These are phyloP conservation scores for Ophiostoma ulmi DNA, from an alignment of 2,329 filamentous ascomycete genomes.

Conservation along the genomic window DNA sequence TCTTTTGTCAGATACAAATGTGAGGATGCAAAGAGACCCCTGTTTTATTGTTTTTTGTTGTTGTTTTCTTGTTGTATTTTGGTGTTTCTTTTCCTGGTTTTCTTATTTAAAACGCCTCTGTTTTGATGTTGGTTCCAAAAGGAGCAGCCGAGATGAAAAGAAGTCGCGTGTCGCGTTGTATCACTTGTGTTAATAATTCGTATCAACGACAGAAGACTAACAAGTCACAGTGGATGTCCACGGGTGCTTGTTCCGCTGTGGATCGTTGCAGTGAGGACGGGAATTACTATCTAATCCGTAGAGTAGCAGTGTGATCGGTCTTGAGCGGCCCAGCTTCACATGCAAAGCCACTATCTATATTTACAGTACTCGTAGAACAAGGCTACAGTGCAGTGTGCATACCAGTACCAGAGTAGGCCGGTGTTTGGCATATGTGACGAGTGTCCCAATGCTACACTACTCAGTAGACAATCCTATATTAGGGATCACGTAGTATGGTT, in stretches of 20 bases:
- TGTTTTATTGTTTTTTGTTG: neutral
- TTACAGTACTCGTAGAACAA: neutral
- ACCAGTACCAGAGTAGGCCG: neutral
- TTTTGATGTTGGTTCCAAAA: conserved; percentile 1
- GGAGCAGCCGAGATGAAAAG: neutral
- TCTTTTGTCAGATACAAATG: neutral
- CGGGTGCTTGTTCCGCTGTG: neutral
- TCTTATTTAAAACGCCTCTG: neutral
- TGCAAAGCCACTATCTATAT: neutral
- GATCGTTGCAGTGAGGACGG: conserved; percentile 3
- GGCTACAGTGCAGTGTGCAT: neutral
- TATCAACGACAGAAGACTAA: neutral
- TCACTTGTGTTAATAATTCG: neutral
- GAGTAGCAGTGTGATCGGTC: neutral
- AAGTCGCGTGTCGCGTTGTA: conserved; percentile 4
- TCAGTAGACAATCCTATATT: neutral
- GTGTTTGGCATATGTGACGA: conserved; percentile 8
- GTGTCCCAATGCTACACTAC: neutral
- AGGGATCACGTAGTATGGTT: neutral
- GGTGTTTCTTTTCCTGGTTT: neutral
- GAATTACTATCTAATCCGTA: neutral
- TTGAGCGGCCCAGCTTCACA: neutral
- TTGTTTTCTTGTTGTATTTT: neutral
- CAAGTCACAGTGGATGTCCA: neutral
- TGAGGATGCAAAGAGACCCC: neutral